Percentiles rank a stretch among this genome's conserved stretches.
Conservation (phyloP, 2,329 filamentous ascomycete species). For the Aureobasidium sp. region DNA sequence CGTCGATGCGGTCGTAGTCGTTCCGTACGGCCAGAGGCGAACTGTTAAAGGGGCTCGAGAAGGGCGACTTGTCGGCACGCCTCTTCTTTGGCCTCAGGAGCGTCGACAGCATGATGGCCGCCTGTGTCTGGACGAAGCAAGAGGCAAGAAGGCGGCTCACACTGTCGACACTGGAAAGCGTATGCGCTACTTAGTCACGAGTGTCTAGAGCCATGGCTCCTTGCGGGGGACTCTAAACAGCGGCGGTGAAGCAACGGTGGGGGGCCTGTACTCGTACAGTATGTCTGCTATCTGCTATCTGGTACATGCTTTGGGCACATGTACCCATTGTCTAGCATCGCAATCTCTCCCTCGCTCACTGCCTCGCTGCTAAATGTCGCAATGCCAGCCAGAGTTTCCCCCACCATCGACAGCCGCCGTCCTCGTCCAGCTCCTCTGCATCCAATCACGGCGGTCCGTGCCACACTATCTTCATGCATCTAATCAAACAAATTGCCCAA, state of each 20-base stretch:
- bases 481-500: slow-evolving; percentile 11
- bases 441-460: slow-evolving; percentile 6
- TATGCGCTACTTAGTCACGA: slow-evolving; percentile 15
- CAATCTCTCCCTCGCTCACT: background rate
- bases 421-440: background rate
- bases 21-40: slow-evolving; percentile 26
- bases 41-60: slow-evolving; percentile 17
- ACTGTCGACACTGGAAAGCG: slow-evolving; percentile 4
- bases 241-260: slow-evolving; percentile 14
- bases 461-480: slow-evolving; percentile 10
- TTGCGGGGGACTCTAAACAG: slow-evolving; percentile 13
- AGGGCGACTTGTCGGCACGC: slow-evolving; percentile 22
- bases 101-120: slow-evolving; percentile 30
- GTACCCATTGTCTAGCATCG: background rate
- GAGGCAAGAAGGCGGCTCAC: background rate
- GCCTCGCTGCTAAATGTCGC: background rate
- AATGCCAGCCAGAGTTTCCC: slow-evolving; percentile 4
- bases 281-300: too few relatives aligned
- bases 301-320: too few relatives aligned
- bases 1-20: slow-evolving; percentile 19
- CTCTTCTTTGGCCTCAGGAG: slow-evolving; percentile 29
- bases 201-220: background rate
- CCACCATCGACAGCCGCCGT: background rate
- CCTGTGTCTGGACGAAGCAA: background rate
- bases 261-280: background rate